phyloP scores from a whole-genome alignment of 306 rosid species.

The Calophaca sinica region DNA sequence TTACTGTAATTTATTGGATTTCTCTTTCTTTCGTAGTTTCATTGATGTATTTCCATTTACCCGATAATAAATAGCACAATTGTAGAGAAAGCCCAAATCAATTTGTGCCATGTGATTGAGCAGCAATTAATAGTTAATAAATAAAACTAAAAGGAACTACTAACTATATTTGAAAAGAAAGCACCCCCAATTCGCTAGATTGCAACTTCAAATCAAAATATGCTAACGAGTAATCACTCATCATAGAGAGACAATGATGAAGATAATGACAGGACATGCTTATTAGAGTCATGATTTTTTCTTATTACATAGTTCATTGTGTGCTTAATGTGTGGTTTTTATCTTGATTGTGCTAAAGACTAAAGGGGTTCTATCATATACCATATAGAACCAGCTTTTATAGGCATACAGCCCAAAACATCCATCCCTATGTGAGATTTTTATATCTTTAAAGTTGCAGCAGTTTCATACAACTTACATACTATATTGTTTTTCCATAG shows the following conservation, averaged over 20 bases:
- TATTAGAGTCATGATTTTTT: not conserved
- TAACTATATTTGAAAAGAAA: not conserved
- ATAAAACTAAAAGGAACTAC: not conserved
- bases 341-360: slow-evolving; percentile 30
- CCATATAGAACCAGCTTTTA: no score
- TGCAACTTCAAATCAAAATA: no score
- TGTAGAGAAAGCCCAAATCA: slow-evolving; percentile 18
- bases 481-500: slow-evolving; percentile 44
- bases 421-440: no score
- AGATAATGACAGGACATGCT: not conserved
- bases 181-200: not conserved
- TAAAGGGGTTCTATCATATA: no score
- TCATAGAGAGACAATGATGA: no score
- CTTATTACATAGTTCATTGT: not conserved
- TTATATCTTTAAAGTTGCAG: not conserved
- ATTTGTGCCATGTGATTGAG: not conserved
- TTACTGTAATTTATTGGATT: not conserved
- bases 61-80: not conserved
- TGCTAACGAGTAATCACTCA: no score
- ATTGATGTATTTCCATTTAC: slow-evolving; percentile 10
- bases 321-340: slow-evolving; percentile 10
- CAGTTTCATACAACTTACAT: slow-evolving; percentile 3
- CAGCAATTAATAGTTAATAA: not conserved
- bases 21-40: slow-evolving; percentile 3
- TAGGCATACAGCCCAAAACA: no score